Percentiles rank a stretch among this genome's conserved stretches.
These are phyloP conservation scores for Trametes elegans DNA, from an alignment of 768 basidiomycete species.

Conservation along the genomic window DNA sequence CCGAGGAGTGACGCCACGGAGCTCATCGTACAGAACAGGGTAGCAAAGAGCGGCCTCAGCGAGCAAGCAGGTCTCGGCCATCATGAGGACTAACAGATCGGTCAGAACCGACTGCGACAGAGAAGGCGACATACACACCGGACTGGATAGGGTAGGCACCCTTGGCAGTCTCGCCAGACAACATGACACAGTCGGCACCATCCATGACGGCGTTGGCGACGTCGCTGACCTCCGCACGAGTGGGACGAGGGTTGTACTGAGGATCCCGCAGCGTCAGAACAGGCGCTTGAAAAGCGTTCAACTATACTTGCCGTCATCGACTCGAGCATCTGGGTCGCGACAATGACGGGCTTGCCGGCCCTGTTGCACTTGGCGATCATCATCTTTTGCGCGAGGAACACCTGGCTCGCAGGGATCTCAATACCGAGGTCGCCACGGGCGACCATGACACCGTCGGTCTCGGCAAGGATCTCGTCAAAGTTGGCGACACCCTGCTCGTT, in stretches of 20 bases:
- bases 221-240: constrained; percentile 98
- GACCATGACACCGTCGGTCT: constrained; percentile 99
- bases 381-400: constrained; percentile 99
- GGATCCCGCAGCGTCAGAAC: constrained; percentile 4
- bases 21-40: constrained; percentile 88
- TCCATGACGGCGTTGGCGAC: constrained; percentile 99
- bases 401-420: constrained; percentile 98
- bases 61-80: constrained; percentile 98
- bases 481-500: constrained; percentile 99
- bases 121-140: constrained; percentile 45
- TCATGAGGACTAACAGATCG: constrained; percentile 78
- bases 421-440: constrained; percentile 99
- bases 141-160: constrained; percentile 95
- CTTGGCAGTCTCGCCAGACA: constrained; percentile 99
- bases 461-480: constrained; percentile 97
- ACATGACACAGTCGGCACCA: constrained; percentile 99
- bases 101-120: background rate
- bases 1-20: constrained; percentile 72
- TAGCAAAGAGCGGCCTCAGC: constrained; percentile 96
- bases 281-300: background rate
- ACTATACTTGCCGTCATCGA: constrained; percentile 83
- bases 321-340: constrained; percentile 99
- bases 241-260: constrained; percentile 96
- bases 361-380: constrained; percentile 99
- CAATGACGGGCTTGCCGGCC: constrained; percentile 96